Evolutionary conservation across 2,329 filamentous ascomycete species (phyloP), one percentile per base, ranked within the genome.

Genomic region (Ceratocystis smalleyi): DNA sequence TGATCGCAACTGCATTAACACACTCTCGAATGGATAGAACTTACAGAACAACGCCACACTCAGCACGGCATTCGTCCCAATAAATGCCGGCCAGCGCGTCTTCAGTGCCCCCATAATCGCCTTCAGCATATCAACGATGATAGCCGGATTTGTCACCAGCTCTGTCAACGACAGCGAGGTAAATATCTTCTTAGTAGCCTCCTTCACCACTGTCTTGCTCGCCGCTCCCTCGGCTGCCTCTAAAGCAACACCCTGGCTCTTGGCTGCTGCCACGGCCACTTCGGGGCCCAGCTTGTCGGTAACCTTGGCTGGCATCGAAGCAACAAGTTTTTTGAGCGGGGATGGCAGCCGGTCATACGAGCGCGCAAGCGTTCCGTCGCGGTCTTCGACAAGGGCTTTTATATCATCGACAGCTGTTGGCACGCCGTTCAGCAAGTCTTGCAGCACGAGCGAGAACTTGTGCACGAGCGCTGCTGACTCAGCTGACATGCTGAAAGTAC

Each of bases 361-460:
- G 65, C 78, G 78, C 49, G 78, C 76, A n/a, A 86, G 76, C n/a
- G 79, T 76, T 66, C 81, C 80, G 70, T 86, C 81, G 67, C 79
- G 79, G 71, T 85, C 82, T 66, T 85, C 81, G 54, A 86, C 74
- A 24, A 87, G 78, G 15, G 72, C 70, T 2, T 78, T 84, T n/a
- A 99, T 85, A 72, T 99, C 94, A 71, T 87, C 81, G 74, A 95
- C 96, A 2, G 94, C 94, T 0, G 92, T 96, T 2, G 94, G 94
- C 1, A 90, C 94, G 67, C 94, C 94, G 72, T 91, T 91, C 70
- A 94, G 83, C 17, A 96, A 82, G 72, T 99, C 94, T 72, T 92
- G 94, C 71, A 99, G 87, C 43, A 96, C 86, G 64, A 91, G 79
- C 1, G 90, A 95, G 79, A 99, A 99, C 67, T 86, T 84, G 63